These are phyloP conservation scores for Biancaea sappan DNA, from an alignment of 306 rosid genomes.

Conservation along the genomic window DNA sequence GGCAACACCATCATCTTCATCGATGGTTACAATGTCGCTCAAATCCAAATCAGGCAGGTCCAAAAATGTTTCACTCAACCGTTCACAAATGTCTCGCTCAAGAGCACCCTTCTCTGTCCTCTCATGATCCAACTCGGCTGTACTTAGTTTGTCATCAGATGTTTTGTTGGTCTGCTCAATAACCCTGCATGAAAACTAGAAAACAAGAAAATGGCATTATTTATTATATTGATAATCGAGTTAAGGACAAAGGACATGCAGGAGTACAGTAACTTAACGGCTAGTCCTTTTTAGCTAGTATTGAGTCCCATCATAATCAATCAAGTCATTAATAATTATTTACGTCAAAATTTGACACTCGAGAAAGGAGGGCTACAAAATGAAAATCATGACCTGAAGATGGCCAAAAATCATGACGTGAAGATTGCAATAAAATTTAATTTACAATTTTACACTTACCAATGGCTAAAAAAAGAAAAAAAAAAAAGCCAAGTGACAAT, in stretches of 20 bases:
- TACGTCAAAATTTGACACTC: conserved; percentile 8
- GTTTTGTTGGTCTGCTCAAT: conserved; percentile 39
- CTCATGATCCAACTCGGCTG: conserved; percentile 40
- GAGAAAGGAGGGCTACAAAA: conserved; percentile 2
- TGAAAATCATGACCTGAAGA: conserved; percentile 26
- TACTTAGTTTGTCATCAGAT: conserved; percentile 32
- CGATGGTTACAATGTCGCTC: conserved; percentile 26
- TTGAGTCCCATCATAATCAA: neutral
- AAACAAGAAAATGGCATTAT: conserved; percentile 37
- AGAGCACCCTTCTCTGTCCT: conserved; percentile 34
- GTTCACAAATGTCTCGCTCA: conserved; percentile 46
- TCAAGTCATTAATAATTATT: conserved; percentile 24
- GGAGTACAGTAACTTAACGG: neutral
- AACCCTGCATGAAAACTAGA: conserved; percentile 51
- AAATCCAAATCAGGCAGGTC: conserved; percentile 53
- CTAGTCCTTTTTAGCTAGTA: neutral
- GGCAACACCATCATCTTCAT: conserved; percentile 39
- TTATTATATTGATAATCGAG: neutral
- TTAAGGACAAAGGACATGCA: conserved; percentile 10
- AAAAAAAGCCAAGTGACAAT: neutral
- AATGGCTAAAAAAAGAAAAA: neutral
- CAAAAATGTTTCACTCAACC: conserved; percentile 44
- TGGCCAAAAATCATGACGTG: too few relatives aligned
- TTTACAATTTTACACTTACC: neutral
- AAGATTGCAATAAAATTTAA: neutral